Evolutionary conservation across 1,284 basidiomycete genomes (phyloP).

Genomic region (Naganishia sp.): DNA sequence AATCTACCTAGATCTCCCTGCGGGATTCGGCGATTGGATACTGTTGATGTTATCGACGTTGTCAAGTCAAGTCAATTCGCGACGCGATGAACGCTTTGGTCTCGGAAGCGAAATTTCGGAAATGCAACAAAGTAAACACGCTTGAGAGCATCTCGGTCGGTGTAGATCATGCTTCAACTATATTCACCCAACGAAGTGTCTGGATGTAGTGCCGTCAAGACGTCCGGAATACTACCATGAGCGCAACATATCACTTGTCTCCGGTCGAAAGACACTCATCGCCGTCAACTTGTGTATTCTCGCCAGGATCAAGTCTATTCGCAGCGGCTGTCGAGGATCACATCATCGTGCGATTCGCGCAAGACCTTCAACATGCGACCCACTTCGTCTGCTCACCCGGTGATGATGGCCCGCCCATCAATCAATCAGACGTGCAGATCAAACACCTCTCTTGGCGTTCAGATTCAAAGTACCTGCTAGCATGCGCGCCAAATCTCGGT

Average conservation of each 20-base stretch:
- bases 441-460: constrained; percentile 77
- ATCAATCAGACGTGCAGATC: constrained; percentile 53
- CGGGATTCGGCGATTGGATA: too few species aligned
- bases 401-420: not conserved
- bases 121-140: constrained; percentile 22
- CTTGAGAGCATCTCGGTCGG: not conserved
- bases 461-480: constrained; percentile 77
- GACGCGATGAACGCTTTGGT: not conserved
- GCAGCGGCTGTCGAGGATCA: constrained; percentile 43
- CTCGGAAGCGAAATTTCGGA: not conserved
- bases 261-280: constrained; percentile 25
- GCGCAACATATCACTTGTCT: not conserved
- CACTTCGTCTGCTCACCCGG: constrained; percentile 42
- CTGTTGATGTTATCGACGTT: too few species aligned
- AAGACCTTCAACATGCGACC: constrained; percentile 46
- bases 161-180: constrained; percentile 12
- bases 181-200: not conserved
- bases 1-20: too few species aligned
- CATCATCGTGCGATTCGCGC: constrained; percentile 47
- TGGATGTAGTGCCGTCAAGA: too few species aligned
- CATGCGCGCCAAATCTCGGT: constrained; percentile 66
- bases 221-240: not conserved
- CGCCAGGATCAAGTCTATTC: constrained; percentile 52
- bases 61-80: too few species aligned
- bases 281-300: constrained; percentile 36